Percentiles rank a stretch among this genome's conserved stretches.
These are phyloP conservation scores for Barnettozyma sucrosica DNA, from an alignment of 805 yeast species.

Conservation along the genomic window DNA sequence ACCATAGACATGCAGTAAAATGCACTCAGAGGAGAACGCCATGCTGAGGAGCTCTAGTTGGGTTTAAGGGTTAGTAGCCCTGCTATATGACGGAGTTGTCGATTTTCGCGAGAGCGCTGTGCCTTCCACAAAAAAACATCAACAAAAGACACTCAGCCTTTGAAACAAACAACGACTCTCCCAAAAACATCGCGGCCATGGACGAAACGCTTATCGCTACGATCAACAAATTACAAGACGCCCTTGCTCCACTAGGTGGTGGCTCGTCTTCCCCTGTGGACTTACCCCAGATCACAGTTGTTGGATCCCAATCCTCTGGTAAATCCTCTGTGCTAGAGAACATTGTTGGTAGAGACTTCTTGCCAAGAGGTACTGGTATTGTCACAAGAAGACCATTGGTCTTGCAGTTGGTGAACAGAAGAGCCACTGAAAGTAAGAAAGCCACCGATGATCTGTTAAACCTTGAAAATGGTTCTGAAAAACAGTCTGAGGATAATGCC, in stretches of 20 bases:
- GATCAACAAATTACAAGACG: conserved; percentile 79
- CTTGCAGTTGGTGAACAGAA: conserved; percentile 69
- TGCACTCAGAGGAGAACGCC: no score
- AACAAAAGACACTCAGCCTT: neutral
- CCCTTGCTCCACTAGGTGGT: conserved; percentile 81
- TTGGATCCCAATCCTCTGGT: conserved; percentile 87
- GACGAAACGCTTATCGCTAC: conserved; percentile 71
- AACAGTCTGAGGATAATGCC: conserved; percentile 60
- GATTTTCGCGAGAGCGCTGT: conserved; percentile 3
- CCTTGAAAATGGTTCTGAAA: conserved; percentile 31
- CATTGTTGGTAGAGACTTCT: conserved; percentile 85
- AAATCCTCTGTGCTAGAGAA: conserved; percentile 86
- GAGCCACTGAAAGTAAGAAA: conserved; percentile 33
- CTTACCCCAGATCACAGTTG: conserved; percentile 91
- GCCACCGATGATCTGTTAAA: conserved; percentile 28
- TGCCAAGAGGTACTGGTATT: conserved; percentile 90
- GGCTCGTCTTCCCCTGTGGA: conserved; percentile 79
- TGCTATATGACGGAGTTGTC: neutral
- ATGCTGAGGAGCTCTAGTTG: no score
- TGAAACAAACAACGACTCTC: conserved; percentile 2
- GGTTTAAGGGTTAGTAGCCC: neutral
- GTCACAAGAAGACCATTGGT: conserved; percentile 87
- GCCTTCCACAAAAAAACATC: conserved; percentile 3
- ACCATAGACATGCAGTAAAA: no score
- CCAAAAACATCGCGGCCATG: conserved; percentile 34